These are phyloP conservation scores for Laburnicola sp. DNA, from an alignment of 2,329 filamentous ascomycete genomes.

Conservation along the genomic window DNA sequence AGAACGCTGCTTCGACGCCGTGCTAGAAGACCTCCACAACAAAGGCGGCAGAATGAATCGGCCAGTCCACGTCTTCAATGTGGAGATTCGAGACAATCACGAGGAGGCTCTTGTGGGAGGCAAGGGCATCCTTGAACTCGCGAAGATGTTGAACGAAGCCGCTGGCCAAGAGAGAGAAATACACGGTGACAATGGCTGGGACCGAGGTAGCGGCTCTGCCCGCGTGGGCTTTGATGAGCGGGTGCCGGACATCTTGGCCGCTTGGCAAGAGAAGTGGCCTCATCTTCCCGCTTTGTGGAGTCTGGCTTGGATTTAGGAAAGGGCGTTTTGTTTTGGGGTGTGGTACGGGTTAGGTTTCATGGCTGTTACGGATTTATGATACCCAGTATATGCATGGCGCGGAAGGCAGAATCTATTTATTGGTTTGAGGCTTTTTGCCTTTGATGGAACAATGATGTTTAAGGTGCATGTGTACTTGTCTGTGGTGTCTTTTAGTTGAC, in stretches of 20 bases:
- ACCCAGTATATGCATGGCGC: slow-evolving; percentile 15
- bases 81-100: slow-evolving; percentile 98
- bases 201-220: slow-evolving; percentile 60
- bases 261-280: slow-evolving; percentile 95
- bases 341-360: background rate
- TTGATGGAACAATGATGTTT: too few relatives aligned
- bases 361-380: slow-evolving; percentile 9
- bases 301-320: slow-evolving; percentile 78
- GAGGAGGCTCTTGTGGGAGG: slow-evolving; percentile 93
- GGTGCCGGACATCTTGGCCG: slow-evolving; percentile 86
- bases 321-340: background rate
- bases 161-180: slow-evolving; percentile 75
- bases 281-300: slow-evolving; percentile 92
- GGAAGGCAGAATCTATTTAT: too few relatives aligned
- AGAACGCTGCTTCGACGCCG: slow-evolving; percentile 96
- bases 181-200: slow-evolving; percentile 67
- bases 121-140: slow-evolving; percentile 87
- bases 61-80: slow-evolving; percentile 96
- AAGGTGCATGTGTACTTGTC: too few relatives aligned
- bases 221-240: slow-evolving; percentile 84
- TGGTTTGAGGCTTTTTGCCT: too few relatives aligned
- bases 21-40: slow-evolving; percentile 87
- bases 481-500: too few relatives aligned
- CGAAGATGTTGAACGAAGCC: slow-evolving; percentile 78
- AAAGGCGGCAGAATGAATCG: slow-evolving; percentile 85